Evolutionary conservation across 768 basidiomycete genomes (phyloP), one percentile per base, ranked within the genome.

Genomic region (Leccinum subgranulosum): DNA sequence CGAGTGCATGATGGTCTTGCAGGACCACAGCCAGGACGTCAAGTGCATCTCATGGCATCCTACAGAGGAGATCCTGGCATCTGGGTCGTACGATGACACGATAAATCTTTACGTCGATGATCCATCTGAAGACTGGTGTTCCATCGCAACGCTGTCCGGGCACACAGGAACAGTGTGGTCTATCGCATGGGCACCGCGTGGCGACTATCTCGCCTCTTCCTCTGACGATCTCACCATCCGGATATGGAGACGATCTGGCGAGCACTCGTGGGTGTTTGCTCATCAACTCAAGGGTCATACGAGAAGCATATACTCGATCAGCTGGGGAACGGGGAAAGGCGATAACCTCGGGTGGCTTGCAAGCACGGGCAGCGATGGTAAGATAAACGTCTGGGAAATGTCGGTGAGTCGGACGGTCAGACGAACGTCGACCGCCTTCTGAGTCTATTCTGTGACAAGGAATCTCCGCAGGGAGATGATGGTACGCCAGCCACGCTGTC

Each of bases 1-100:
- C 59, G 95, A 98, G 65, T 97, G 94, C 68, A 82, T 98, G 74
- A 86, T 86, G 21, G 97, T 99, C 39, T 76, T 96, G 63, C 97
- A 98, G 93, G 94, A 98, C 63, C 97, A 99, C 67, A 82, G 81
- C 2, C 96, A 98, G 74, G 97, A 99, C 66, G 94, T 99, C 54
- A 99, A 99, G 74, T 88, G 81, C 57, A 86, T 99, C 11, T 83
- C 89, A 12, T 99, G 94, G 94, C 94, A 98, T 75, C 96, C 97
- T 7, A 82, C 77, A 5, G 94, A 98, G 77, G 95, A 98, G 91
- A 92, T 98, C 60, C 86, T 99, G 54, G 96, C 96, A 27, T 98
- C 96, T 2, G 92, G 86, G 4, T 98, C 96, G 0, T 99, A 98
- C 74, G 97, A 99, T 68, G 95, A 98, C 64, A 93, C 90, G 2